A percentile compares a stretch with the other conserved stretches of the same genome.
Evolutionary conservation across 2,329 filamentous ascomycete species (phyloP).

Genomic region (Cercospora sojina): DNA sequence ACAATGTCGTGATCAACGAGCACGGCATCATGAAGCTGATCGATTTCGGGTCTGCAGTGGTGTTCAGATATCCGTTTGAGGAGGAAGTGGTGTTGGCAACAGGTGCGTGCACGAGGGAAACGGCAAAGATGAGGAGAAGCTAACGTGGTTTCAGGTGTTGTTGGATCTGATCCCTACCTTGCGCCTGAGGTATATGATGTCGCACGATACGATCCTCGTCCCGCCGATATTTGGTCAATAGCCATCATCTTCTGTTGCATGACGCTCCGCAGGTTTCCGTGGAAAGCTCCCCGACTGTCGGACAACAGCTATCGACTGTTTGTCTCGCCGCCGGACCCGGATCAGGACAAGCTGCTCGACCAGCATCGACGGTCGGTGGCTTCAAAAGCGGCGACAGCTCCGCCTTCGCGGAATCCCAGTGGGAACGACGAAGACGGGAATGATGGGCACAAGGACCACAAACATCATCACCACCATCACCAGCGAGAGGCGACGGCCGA

Average conservation of each 20-base stretch:
- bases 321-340: constrained; percentile 77
- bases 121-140: background rate
- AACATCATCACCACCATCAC: constrained; percentile 33
- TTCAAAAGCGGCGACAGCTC: constrained; percentile 40
- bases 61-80: constrained; percentile 97
- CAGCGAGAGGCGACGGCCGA: constrained; percentile 39
- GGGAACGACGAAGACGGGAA: constrained; percentile 25
- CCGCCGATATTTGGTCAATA: constrained; percentile 95
- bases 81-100: constrained; percentile 77
- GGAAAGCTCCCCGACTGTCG: constrained; percentile 88
- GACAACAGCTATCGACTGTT: constrained; percentile 97
- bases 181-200: constrained; percentile 96
- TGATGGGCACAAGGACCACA: constrained; percentile 21
- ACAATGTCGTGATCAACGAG: constrained; percentile 97
- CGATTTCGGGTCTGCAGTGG: constrained; percentile 95
- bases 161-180: constrained; percentile 90
- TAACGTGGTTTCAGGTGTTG: constrained; percentile 57
- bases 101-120: constrained; percentile 53
- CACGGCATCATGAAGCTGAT: constrained; percentile 99
- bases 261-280: constrained; percentile 90
- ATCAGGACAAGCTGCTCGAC: constrained; percentile 43
- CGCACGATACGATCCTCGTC: constrained; percentile 87
- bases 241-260: constrained; percentile 99
- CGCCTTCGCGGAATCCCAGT: constrained; percentile 42
- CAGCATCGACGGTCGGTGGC: constrained; percentile 29